Conservation (phyloP, 2,329 filamentous ascomycete species). For the Talaromyces sp. region DNA sequence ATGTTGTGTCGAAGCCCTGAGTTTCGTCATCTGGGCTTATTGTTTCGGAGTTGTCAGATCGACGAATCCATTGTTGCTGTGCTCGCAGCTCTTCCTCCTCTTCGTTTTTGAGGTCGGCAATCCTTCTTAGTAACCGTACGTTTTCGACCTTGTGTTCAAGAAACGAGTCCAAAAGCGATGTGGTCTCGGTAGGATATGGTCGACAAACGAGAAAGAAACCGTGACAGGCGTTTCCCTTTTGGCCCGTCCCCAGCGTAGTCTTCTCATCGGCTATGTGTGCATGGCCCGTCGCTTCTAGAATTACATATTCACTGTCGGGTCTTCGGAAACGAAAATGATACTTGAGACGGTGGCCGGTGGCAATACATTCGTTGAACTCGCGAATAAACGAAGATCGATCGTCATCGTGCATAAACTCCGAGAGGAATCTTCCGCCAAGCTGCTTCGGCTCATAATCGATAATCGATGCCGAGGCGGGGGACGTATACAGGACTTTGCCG, state of each 20-base stretch:
- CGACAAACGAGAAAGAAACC: slow-evolving; percentile 92
- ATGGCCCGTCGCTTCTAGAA: slow-evolving; percentile 90
- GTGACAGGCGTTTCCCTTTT: slow-evolving; percentile 66
- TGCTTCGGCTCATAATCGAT: slow-evolving; percentile 70
- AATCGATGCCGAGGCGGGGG: slow-evolving; percentile 66
- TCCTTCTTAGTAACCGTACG: slow-evolving; percentile 75
- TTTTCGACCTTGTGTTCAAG: slow-evolving; percentile 97
- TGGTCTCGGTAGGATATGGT: slow-evolving; percentile 83
- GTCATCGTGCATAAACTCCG: slow-evolving; percentile 78
- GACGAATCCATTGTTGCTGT: slow-evolving; percentile 9
- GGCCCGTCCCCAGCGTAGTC: slow-evolving; percentile 57
- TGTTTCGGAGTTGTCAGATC: slow-evolving; percentile 52
- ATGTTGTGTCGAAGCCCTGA: slow-evolving; percentile 42
- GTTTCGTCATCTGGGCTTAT: slow-evolving; percentile 47
- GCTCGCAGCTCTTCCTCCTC: slow-evolving; percentile 64
- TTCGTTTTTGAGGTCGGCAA: slow-evolving; percentile 77
- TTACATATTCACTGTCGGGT: slow-evolving; percentile 65
- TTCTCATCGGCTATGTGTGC: slow-evolving; percentile 70
- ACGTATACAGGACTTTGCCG: slow-evolving; percentile 79
- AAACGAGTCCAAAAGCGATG: slow-evolving; percentile 80
- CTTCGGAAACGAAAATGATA: slow-evolving; percentile 82
- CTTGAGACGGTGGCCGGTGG: slow-evolving; percentile 69
- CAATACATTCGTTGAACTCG: slow-evolving; percentile 85
- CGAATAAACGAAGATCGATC: slow-evolving; percentile 76
- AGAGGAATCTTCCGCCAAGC: slow-evolving; percentile 68